Evolutionary conservation across 345 rosid species (phyloP).

Genomic region (Arabis alpina): DNA sequence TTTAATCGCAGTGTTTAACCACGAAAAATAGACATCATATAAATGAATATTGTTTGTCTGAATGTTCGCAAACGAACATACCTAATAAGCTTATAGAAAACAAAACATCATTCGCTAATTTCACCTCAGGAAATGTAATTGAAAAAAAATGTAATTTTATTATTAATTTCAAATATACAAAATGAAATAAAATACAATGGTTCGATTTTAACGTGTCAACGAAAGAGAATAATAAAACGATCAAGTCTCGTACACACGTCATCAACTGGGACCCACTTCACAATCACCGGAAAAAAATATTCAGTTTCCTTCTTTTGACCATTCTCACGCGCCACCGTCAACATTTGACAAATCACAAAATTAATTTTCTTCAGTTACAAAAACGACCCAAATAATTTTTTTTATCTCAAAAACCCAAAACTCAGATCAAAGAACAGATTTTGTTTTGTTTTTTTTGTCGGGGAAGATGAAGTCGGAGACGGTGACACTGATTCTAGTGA

Average conservation of each 20-base stretch:
- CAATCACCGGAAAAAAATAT: background rate
- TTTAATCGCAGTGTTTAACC: too few relatives aligned
- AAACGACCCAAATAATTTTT: background rate
- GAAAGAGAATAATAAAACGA: background rate
- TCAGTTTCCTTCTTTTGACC: slow-evolving; percentile 14
- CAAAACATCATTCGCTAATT: too few relatives aligned
- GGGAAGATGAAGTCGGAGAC: slow-evolving; percentile 61
- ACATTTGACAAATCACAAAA: slow-evolving; percentile 9
- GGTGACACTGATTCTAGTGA: slow-evolving; percentile 73
- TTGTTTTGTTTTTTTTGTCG: background rate
- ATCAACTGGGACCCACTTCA: background rate
- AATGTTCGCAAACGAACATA: too few relatives aligned
- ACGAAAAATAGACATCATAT: too few relatives aligned
- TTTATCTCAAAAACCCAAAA: background rate
- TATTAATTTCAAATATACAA: too few relatives aligned
- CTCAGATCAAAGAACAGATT: too few relatives aligned
- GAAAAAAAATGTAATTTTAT: too few relatives aligned
- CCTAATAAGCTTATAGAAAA: too few relatives aligned
- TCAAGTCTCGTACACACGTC: slow-evolving; percentile 3
- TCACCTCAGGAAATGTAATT: too few relatives aligned
- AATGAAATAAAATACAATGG: background rate
- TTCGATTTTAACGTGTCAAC: background rate
- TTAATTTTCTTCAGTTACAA: slow-evolving; percentile 27
- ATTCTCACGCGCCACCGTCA: slow-evolving; percentile 44
- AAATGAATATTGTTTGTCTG: too few relatives aligned